Percentiles rank a stretch among this genome's conserved stretches.
phyloP scores from a whole-genome alignment of 225 moss, liverwort and hornwort species.

The Anthoceros angustus region DNA sequence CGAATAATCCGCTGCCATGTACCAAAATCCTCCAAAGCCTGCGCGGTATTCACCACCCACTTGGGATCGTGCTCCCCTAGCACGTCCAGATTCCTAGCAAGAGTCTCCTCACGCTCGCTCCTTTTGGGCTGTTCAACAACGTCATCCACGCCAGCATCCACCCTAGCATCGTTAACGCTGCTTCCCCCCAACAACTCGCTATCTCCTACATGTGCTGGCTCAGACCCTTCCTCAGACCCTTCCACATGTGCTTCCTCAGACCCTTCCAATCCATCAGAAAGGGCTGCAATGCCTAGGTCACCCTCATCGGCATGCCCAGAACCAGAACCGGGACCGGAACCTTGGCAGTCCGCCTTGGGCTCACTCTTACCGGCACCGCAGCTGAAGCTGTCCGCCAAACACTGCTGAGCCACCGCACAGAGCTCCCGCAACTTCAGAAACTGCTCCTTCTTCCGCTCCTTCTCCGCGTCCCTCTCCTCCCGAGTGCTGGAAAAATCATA shows the following conservation, averaged over 20 bases:
- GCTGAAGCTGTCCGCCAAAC: constrained; percentile 7
- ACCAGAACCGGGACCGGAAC: background rate
- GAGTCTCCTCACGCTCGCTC: background rate
- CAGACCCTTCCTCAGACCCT: background rate
- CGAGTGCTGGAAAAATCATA: constrained; percentile 57
- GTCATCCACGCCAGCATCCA: background rate
- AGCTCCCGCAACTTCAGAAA: constrained; percentile 26
- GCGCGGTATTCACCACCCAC: constrained; percentile 5
- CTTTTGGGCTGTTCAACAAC: background rate
- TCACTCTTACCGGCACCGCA: constrained; percentile 20
- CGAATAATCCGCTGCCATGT: constrained; percentile 87
- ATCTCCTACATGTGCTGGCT: background rate
- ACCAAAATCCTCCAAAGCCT: constrained; percentile 62
- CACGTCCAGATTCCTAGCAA: background rate
- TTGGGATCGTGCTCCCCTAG: background rate
- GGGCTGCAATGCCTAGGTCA: background rate
- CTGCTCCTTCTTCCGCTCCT: constrained; percentile 32
- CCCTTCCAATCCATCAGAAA: background rate
- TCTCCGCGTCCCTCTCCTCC: constrained; percentile 47
- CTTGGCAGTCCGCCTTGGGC: background rate
- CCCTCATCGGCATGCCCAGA: background rate
- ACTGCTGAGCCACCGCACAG: constrained; percentile 19
- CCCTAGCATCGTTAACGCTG: background rate
- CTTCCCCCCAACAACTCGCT: background rate
- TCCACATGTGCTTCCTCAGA: background rate